Base-by-base conservation (phyloP, 1,284 basidiomycete species). In the Mixia osmundae region DNA sequence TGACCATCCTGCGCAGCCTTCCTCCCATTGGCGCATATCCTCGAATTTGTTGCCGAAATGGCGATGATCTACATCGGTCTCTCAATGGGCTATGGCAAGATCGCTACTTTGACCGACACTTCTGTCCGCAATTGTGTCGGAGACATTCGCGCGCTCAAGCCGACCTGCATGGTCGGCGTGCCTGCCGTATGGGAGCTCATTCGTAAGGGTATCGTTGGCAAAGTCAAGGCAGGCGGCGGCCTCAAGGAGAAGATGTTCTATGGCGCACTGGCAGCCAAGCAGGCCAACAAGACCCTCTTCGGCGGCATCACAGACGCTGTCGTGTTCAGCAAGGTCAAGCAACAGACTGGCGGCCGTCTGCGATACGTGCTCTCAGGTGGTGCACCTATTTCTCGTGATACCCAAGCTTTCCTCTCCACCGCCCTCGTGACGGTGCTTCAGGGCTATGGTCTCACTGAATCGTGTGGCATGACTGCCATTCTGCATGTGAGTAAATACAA, bases 81-180 rank as follows among this genome's bases (percentile, higher is more conserved):
- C 57, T 69, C 69, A 25, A 69, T 72, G 42, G 87, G 87, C 2
- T 95, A 82, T 52, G 87, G 78, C 18, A 72, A 76, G 40, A 72
- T 91, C 57, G 91, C 91, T 70, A 95, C 87, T n/a, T 67, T 94
- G 44, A 94, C 87, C 3, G 80, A 91, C 53, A 69, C 72, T 3
- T 77, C 72, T 16, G 80, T 89, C 12, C 71, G 80, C 41, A 74
- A 85, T 42, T 95, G 80, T 61, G 66, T 73, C 43, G 83, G 85
- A 29, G 87, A 95, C 56, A 71, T 95, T 51, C 64, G 66, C 40
- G 67, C 72, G 19, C 78, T 89, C 62, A 61, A 65, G 36, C 89
- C 87, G 0, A 66, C 69, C 23, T 70, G 89, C 57, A 76, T 94
- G 65, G 68, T 80, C 31, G 87, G 82, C 42, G 87, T 94, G 1